Evolutionary conservation across 305 asterid species (phyloP), one percentile per base, ranked within the genome.

Genomic region (Petunia hybrid): DNA sequence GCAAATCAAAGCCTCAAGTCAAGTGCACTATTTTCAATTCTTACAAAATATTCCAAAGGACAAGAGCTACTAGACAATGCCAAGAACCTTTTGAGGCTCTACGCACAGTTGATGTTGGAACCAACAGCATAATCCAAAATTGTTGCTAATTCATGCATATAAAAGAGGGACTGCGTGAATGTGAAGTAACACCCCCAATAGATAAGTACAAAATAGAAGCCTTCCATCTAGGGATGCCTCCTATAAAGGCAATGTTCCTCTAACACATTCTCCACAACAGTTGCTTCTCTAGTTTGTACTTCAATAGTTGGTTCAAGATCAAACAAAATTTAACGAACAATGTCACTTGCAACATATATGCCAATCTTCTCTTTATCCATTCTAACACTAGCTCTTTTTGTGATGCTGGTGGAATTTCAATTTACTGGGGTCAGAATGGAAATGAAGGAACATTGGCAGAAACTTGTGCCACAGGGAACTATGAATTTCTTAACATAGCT

Each of bases 391-490:
- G 56, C 39, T 31, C 10, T 6, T 5, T 31, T 48, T 40, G 55
- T 41, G 38, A 68, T 16, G 57, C 76, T 14, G 76, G 76, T 40
- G 53, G 38, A 68, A 68, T 68, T 14, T 16, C 76, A 2, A 68
- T 68, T 6, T 68, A 68, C 4, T 68, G 76, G 76, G 76, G 76
- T 5, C 76, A 68, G 5, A 42, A 68, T 68, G 76, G 31, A n/a
- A 42, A 42, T 31, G 76, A 68, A 68, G 76, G 76, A 68, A 68
- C 76, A 31, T 7, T 68, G 14, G 13, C 48, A n/a, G 76, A 43
- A 40, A 68, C 76, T n/a, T 68, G 76, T 40, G 76, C 57, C 39
- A 40, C 76, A 1, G 55, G 38, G 9, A 68, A 68, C 53, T 68
- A 68, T 14, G 76, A 40, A 3, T 10, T 68, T 68, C 56, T 68